Evolutionary conservation across 352 stramenopile genomes (phyloP), one percentile per base, ranked within the genome.

Genomic region (Phytophthora fragariae): DNA sequence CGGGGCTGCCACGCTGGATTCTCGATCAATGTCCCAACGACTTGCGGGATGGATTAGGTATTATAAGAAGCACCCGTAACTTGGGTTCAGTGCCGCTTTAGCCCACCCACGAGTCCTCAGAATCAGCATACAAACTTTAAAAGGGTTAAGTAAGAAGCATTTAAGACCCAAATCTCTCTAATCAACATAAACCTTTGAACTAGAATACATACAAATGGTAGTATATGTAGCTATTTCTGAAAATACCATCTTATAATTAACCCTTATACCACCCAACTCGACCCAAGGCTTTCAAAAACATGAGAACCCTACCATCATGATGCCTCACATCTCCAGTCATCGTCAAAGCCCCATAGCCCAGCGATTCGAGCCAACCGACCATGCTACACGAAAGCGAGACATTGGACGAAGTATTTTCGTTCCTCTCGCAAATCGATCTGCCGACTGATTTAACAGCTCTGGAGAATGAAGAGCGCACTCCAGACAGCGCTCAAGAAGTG

Each of bases 401-500:
- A 29, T 55, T 75, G n/a, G 62, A 75, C 27, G 62, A 33, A 14
- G 68, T 72, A 1, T 67, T 62, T 33, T 63, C 54, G 3, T 71
- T 75, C 62, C 62, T 75, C 29, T 58, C 62, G n/a, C 62, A 75
- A n/a, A 62, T 75, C 37, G 68, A 70, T 5, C 55, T 75, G 21
- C 62, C 68, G 0, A 41, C 2, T 12, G 55, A 19, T 33, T 60
- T 67, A 49, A 29, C 62, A 29, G 10, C 24, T 24, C 15, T 64
- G 12, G 59, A 69, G 5, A 24, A 59, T 14, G 63, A 41, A 24
- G 4, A 3, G 33, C 21, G 27, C 14, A 37, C 10, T 2, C 7
- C 24, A 1, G n/a, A 37, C 61, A 21, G 46, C 8, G 15, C 6
- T n/a, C 17, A 46, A 5, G 62, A 57, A 50, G 11, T 41, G 24